Percentiles rank a stretch among this genome's conserved stretches.
These are phyloP conservation scores for Pleurotus ostreatus DNA, from an alignment of 768 basidiomycete genomes.

Conservation along the genomic window DNA sequence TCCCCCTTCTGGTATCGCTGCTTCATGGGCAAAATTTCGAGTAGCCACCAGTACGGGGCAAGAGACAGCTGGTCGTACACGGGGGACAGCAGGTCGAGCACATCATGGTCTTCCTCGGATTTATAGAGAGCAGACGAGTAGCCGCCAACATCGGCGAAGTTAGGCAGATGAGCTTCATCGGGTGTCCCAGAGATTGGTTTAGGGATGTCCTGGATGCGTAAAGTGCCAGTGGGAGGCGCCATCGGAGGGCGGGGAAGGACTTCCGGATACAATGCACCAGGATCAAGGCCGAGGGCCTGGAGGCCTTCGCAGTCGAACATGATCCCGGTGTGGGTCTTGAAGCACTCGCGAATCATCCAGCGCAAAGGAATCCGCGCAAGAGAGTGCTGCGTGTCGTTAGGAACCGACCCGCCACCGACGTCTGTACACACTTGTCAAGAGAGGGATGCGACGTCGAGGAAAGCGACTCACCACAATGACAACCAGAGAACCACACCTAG, in stretches of 20 bases:
- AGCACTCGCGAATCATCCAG: constrained; percentile 72
- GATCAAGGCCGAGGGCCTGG: constrained; percentile 37
- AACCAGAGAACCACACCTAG: constrained; percentile 64
- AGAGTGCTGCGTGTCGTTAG: constrained; percentile 33
- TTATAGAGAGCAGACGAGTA: background rate
- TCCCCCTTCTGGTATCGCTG: constrained; percentile 33
- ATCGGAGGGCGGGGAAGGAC: constrained; percentile 29
- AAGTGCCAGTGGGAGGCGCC: constrained; percentile 19
- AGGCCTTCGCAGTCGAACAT: constrained; percentile 51
- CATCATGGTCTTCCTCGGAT: constrained; percentile 51
- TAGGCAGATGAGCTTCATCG: background rate
- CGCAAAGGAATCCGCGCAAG: constrained; percentile 51
- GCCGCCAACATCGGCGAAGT: background rate
- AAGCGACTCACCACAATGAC: constrained; percentile 37
- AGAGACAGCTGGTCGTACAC: constrained; percentile 47
- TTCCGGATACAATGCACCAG: constrained; percentile 29
- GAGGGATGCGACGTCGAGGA: background rate
- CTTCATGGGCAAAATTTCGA: constrained; percentile 43
- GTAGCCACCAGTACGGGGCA: constrained; percentile 51
- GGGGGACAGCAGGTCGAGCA: constrained; percentile 42
- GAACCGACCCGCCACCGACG: constrained; percentile 52
- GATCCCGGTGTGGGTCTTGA: constrained; percentile 52
- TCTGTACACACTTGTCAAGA: constrained; percentile 25
- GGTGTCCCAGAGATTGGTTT: background rate
- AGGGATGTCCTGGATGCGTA: constrained; percentile 19